Percentiles rank a stretch among this genome's conserved stretches.
Evolutionary conservation across 805 yeast species (phyloP).

Genomic region (Kazachstania martiniae): DNA sequence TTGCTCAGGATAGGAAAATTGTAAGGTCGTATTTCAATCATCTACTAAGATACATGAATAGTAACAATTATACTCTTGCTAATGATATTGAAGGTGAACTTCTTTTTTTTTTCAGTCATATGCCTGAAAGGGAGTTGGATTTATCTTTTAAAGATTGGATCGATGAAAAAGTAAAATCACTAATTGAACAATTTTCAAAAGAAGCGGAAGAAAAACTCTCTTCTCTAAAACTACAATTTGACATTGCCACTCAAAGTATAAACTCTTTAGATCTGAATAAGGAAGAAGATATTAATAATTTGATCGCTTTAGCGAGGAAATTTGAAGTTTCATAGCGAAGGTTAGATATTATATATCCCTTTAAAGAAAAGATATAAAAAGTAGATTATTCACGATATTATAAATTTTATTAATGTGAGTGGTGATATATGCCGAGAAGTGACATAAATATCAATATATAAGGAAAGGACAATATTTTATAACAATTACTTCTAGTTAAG

Average conservation of each 20-base stretch:
- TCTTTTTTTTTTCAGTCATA: conserved; percentile 50
- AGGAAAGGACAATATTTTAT: neutral
- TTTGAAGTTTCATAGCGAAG: no score
- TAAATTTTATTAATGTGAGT: no score
- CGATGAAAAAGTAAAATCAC: conserved; percentile 33
- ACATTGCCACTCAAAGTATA: conserved; percentile 5
- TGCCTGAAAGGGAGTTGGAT: conserved; percentile 59
- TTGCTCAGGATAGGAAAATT: conserved; percentile 10
- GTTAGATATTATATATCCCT: no score
- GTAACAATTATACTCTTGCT: conserved; percentile 17
- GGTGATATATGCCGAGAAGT: neutral
- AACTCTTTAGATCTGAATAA: conserved; percentile 10
- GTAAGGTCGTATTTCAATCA: conserved; percentile 18
- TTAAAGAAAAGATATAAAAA: no score
- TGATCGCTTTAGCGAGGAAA: no score
- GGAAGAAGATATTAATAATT: conserved; percentile 1
- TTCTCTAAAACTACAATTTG: conserved; percentile 25
- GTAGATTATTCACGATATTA: no score
- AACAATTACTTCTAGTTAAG: neutral
- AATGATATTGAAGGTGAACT: conserved; percentile 60
- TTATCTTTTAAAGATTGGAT: conserved; percentile 71
- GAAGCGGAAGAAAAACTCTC: conserved; percentile 44
- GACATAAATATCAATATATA: neutral
- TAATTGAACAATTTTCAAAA: conserved; percentile 37
- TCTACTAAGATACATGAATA: conserved; percentile 18